phyloP scores from a whole-genome alignment of 2,329 filamentous ascomycete genomes.

The Hypomyces rosellus region DNA sequence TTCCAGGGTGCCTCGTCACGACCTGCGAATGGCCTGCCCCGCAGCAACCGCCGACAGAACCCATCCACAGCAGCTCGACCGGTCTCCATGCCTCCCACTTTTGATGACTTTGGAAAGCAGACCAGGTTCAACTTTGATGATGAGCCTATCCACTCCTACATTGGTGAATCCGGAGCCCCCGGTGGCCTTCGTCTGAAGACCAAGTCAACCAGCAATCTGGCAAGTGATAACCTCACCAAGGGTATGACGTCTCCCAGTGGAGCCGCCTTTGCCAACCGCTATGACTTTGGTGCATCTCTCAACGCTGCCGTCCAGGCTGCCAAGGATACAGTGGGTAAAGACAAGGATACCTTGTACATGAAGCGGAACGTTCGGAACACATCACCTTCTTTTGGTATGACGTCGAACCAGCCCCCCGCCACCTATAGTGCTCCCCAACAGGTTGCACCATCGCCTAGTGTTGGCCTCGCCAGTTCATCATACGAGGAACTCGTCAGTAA shows the following conservation, averaged over 20 bases:
- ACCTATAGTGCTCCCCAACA: conserved; percentile 9
- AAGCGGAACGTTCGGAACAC: conserved; percentile 37
- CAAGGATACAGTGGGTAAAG: conserved; percentile 55
- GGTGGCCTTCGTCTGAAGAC: conserved; percentile 64
- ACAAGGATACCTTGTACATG: conserved; percentile 54
- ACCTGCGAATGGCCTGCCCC: conserved; percentile 51
- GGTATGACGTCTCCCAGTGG: conserved; percentile 51
- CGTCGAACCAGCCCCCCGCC: conserved; percentile 21
- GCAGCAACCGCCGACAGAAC: conserved; percentile 54
- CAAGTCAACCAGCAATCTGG: conserved; percentile 56
- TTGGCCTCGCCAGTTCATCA: conserved; percentile 69
- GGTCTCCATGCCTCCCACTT: conserved; percentile 49
- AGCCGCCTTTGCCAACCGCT: conserved; percentile 82
- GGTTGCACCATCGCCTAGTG: conserved; percentile 44
- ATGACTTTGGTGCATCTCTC: conserved; percentile 92
- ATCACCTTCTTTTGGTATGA: conserved; percentile 11
- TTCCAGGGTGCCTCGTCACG: conserved; percentile 45
- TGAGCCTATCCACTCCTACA: conserved; percentile 54
- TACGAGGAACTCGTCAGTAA: conserved; percentile 98
- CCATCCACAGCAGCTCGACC: conserved; percentile 39
- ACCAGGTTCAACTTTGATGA: conserved; percentile 53
- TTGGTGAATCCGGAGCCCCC: conserved; percentile 52
- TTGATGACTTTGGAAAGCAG: conserved; percentile 66
- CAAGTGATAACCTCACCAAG: conserved; percentile 54
- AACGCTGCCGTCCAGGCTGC: conserved; percentile 72